Evolutionary conservation across 2,329 filamentous ascomycete species (phyloP).

Genomic region (Helminthosporium solani): DNA sequence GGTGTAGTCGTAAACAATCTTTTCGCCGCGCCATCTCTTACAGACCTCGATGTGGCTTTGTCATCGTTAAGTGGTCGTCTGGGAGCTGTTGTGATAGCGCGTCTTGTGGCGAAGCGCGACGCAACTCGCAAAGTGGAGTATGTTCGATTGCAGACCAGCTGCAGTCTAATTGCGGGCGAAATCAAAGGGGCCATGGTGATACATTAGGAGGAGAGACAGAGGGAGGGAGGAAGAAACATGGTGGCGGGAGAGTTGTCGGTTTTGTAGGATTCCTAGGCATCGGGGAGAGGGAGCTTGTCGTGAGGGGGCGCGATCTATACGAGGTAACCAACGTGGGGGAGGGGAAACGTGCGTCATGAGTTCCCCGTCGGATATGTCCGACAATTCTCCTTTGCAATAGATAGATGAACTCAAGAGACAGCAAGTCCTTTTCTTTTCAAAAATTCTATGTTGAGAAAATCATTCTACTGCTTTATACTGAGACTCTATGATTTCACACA

Average conservation of each 20-base stretch:
- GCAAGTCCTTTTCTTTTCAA: too few species aligned
- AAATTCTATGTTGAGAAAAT: too few species aligned
- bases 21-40: neutral
- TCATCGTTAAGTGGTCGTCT: neutral
- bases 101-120: neutral
- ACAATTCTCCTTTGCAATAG: too few species aligned
- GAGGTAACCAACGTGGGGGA: too few species aligned
- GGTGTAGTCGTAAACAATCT: conserved; percentile 7
- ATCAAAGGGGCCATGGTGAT: neutral
- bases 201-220: neutral
- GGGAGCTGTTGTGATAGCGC: neutral
- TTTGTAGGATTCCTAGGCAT: neutral
- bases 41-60: neutral
- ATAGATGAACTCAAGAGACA: too few species aligned
- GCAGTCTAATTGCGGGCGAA: neutral
- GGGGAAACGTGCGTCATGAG: too few species aligned
- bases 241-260: neutral
- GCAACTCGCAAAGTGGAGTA: conserved; percentile 6
- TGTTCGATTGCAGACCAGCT: neutral
- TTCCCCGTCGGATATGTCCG: too few species aligned
- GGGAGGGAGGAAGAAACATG: neutral
- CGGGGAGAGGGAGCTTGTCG: too few species aligned
- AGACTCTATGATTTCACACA: too few species aligned
- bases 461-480: too few species aligned
- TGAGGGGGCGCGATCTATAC: too few species aligned